Conservation (phyloP, 2,329 filamentous ascomycete genomes). For the Colletotrichum endophyticum region DNA sequence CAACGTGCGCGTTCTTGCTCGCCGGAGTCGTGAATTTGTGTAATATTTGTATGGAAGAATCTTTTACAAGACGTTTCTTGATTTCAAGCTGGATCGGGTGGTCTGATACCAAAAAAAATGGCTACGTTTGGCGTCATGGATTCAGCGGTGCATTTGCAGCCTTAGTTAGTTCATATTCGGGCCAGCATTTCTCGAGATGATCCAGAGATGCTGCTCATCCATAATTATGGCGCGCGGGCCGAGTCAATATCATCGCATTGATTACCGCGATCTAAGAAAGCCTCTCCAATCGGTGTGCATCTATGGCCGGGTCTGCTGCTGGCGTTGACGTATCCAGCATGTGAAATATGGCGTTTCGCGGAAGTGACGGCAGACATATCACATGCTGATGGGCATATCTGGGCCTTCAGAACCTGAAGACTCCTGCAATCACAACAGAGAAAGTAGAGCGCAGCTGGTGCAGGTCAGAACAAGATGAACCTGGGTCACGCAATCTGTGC, state of each 20-base stretch:
- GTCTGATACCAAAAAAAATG: conserved; percentile 16
- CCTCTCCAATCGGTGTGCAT: not conserved
- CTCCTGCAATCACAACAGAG: not conserved
- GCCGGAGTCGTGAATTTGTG: conserved; percentile 41
- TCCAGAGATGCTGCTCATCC: not conserved
- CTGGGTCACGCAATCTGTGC: not conserved
- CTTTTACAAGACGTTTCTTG: not conserved
- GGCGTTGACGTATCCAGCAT: not conserved
- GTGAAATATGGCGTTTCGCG: not conserved
- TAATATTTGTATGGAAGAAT: conserved; percentile 1
- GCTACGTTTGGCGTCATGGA: conserved; percentile 7
- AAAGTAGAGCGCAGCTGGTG: not conserved
- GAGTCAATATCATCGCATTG: not conserved
- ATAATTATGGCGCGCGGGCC: not conserved
- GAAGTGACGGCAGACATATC: not conserved
- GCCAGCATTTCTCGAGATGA: not conserved
- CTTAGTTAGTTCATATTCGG: not conserved
- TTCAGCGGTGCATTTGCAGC: conserved; percentile 4
- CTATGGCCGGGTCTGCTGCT: not conserved
- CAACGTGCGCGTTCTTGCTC: conserved; percentile 68
- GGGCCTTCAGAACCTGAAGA: not conserved
- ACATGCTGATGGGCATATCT: not conserved
- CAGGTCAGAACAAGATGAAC: not conserved
- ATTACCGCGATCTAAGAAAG: not conserved
- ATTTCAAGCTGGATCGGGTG: conserved; percentile 4